Base-by-base conservation (phyloP, 306 rosid genomes). In the Elaeagnus macrophylla region DNA sequence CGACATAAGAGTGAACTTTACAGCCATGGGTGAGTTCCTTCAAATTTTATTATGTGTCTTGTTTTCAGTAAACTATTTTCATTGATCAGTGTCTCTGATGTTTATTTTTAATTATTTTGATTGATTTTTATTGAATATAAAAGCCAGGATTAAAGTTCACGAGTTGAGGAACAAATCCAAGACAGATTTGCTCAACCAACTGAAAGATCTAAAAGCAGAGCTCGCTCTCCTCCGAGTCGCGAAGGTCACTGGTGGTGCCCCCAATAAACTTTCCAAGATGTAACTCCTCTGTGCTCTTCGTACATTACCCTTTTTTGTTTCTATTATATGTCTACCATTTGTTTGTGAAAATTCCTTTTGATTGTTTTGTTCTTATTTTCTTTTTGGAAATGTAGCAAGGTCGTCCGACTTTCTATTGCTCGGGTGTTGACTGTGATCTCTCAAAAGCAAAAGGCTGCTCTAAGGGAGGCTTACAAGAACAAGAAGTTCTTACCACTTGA, bases 381-480 rank as follows among this genome's bases (percentile, higher is more conserved):
- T 7, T 8, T 39, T 7, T 57, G 39, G 37, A 18, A 37, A 45
- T 79, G 65, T 79, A 83, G 87, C 18, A 83, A 83, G 74, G 82
- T 80, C 16, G 87, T 83, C 32, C 42, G 87, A 72, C 79, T 83
- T 19, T 57, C 67, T 1, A 73, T 75, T 0, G 93, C 84, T 6
- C 87, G 73, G 71, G 93, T 84, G 1, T 41, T 81, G 79, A 84
- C 85, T 0, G 85, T 75, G 67, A 78, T 78, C 17, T 78, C 85
- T 1, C 87, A 80, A 79, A 84, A 75, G 75, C 94, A 80, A 19
- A 83, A 81, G 32, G 60, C 78, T 2, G 94, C 73, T 8, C 59
- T 84, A 39, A 75, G 88, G 51, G 94, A 78, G 53, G 81, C 71
- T n/a, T 81, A 84, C 72, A 75, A 71, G 76, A 76, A 73, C 2